A percentile compares a stretch with the other conserved stretches of the same genome.
Conservation (phyloP, 2,329 filamentous ascomycete species). For the Fusarium guadeloupense region DNA sequence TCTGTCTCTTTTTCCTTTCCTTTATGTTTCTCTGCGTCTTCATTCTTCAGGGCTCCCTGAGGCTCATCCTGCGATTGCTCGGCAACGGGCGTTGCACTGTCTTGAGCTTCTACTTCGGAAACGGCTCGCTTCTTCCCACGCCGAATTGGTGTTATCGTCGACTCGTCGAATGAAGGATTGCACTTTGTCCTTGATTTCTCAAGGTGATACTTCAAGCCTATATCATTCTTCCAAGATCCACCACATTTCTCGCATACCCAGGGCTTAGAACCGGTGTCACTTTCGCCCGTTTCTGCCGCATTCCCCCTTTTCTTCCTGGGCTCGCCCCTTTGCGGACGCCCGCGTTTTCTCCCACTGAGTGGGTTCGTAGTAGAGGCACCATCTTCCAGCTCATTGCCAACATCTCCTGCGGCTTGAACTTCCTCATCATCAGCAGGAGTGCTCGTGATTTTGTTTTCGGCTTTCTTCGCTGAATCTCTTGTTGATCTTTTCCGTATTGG, state of each 20-base stretch:
- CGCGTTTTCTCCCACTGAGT: constrained; percentile 42
- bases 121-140: constrained; percentile 23
- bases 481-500: constrained; percentile 12
- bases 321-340: constrained; percentile 32
- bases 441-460: background rate
- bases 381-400: background rate
- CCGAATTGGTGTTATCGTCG: constrained; percentile 17
- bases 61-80: background rate
- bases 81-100: background rate
- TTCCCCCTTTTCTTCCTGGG: constrained; percentile 17
- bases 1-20: background rate
- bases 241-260: constrained; percentile 64
- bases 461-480: constrained; percentile 24
- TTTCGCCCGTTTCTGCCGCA: constrained; percentile 13
- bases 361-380: background rate
- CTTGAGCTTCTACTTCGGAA: constrained; percentile 15
- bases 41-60: background rate
- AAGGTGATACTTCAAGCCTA: constrained; percentile 67
- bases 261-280: constrained; percentile 37
- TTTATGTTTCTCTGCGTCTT: background rate
- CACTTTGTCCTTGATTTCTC: constrained; percentile 64
- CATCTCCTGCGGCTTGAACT: background rate
- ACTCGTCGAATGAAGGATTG: constrained; percentile 55
- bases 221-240: constrained; percentile 65
- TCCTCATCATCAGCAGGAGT: constrained; percentile 1